Evolutionary conservation across 495 filamentous ascomycete species (phyloP).

Genomic region (Aspergillus funiculosus): DNA sequence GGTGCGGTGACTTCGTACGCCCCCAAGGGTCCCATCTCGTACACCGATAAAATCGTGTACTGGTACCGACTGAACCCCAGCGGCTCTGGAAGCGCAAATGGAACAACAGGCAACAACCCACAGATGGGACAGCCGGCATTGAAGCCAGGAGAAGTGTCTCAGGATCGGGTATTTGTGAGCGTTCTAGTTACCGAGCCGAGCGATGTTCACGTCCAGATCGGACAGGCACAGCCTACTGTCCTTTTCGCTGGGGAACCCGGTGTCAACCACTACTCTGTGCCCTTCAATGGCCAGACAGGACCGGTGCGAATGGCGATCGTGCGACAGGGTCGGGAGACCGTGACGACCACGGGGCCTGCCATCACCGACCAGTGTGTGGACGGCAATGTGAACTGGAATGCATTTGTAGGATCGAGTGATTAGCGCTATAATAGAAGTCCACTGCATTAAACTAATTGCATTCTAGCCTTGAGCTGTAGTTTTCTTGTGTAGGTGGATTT

Average conservation of each 20-base stretch:
- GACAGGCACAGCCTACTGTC: constrained; percentile 34
- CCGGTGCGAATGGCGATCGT: constrained; percentile 46
- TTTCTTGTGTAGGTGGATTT: no score
- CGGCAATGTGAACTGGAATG: constrained; percentile 49
- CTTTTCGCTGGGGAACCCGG: constrained; percentile 36
- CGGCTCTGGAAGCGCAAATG: constrained; percentile 29
- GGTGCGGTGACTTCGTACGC: background rate
- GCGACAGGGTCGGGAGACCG: constrained; percentile 30
- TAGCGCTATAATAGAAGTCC: background rate
- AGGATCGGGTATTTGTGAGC: constrained; percentile 36
- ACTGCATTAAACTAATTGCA: background rate
- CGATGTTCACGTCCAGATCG: constrained; percentile 48
- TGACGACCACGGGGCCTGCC: constrained; percentile 36
- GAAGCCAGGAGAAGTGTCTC: constrained; percentile 22
- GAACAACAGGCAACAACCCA: constrained; percentile 38
- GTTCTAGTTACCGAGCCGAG: constrained; percentile 23
- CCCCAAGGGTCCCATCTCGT: constrained; percentile 13
- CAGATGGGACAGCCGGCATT: constrained; percentile 23
- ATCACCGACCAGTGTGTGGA: constrained; percentile 44
- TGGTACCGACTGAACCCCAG: constrained; percentile 56
- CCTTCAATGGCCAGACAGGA: constrained; percentile 48
- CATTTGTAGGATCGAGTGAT: constrained; percentile 36
- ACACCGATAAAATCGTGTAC: constrained; percentile 47
- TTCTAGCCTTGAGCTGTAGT: background rate
- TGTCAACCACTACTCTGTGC: constrained; percentile 46